Base-by-base conservation (phyloP, 257 asterid genomes). In the Coffea canephora region DNA sequence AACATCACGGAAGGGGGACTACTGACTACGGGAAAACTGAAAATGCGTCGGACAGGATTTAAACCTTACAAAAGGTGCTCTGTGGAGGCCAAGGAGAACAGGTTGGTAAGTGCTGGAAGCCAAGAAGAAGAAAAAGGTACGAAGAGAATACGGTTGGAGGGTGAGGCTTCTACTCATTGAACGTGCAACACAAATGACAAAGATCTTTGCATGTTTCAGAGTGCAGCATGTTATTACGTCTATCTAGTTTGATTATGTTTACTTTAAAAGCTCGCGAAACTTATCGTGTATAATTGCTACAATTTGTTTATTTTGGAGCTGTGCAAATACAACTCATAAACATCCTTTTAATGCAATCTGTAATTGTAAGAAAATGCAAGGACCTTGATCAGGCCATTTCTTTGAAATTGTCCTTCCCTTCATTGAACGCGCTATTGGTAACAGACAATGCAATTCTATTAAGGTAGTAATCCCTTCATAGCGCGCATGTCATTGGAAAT, bases 21-120 rank as follows among this genome's bases (percentile, higher is more conserved):
- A 11, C 87, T 85, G 73, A 72, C 78, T 41, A 10, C 78, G 77
- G 94, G 91, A 73, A 95, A 91, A 85, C 88, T 89, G 77, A 93
- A 88, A 83, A 84, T 89, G 54, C 76, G 83, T 3, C 87, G 83
- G 66, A 91, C 92, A 31, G 99, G 99, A 78, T 95, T 95, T 80
- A 95, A 91, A 86, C 99, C 99, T 73, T 93, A 95, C 89, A 95
- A 95, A 88, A 92, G 99, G 82, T 95, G 99, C 83, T 89, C 97
- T 8, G 74, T 87, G 86, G 98, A 93, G 87, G 99, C 96, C 31
- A 91, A 87, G 79, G 98, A 90, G 73, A 80, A 89, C 83, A 86
- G 88, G 79, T 83, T 85, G 79, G 80, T 84, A 19, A 27, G 55
- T 69, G 72, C 79, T 70, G 84, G 83, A 77, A 62, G 87, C 77